phyloP scores from a whole-genome alignment of 2,329 filamentous ascomycete species.

The Trichophaea hybrida region DNA sequence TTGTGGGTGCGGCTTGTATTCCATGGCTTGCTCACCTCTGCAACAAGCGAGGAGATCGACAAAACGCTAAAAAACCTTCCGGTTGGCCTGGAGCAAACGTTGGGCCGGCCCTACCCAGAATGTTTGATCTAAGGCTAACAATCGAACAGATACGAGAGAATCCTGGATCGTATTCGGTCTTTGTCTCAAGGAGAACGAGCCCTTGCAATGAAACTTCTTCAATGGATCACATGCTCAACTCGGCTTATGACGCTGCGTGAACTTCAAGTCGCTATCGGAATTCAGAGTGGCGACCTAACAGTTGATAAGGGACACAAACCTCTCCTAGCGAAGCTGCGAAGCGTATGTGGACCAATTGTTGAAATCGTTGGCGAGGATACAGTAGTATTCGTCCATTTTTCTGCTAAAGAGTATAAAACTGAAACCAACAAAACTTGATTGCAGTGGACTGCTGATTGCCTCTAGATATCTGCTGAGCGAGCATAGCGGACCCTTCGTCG shows the following conservation, averaged over 20 bases:
- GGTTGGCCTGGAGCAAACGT: slow-evolving; percentile 9
- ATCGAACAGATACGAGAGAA: neutral
- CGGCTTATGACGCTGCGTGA: slow-evolving; percentile 6
- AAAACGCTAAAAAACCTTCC: slow-evolving; percentile 7
- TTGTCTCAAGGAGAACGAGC: neutral
- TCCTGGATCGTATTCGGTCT: neutral
- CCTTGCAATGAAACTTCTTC: slow-evolving; percentile 8
- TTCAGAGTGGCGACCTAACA: neutral
- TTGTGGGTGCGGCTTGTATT: slow-evolving; percentile 15
- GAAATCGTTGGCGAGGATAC: slow-evolving; percentile 6
- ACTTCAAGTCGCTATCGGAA: slow-evolving; percentile 8
- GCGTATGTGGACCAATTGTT: slow-evolving; percentile 12
- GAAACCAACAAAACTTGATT: neutral
- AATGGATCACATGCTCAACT: slow-evolving; percentile 10
- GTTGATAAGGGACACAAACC: neutral
- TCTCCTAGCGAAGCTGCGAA: neutral
- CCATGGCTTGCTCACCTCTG: slow-evolving; percentile 5
- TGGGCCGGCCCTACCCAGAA: neutral
- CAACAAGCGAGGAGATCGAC: slow-evolving; percentile 4
- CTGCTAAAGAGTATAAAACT: slow-evolving; percentile 10
- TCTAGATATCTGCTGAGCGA: neutral
- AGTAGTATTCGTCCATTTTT: slow-evolving; percentile 13
- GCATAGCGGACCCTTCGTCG: neutral
- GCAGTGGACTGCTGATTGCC: neutral
- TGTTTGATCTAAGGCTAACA: neutral